Conservation (phyloP, 2,329 filamentous ascomycete genomes). For the Leptographium galeiforme region DNA sequence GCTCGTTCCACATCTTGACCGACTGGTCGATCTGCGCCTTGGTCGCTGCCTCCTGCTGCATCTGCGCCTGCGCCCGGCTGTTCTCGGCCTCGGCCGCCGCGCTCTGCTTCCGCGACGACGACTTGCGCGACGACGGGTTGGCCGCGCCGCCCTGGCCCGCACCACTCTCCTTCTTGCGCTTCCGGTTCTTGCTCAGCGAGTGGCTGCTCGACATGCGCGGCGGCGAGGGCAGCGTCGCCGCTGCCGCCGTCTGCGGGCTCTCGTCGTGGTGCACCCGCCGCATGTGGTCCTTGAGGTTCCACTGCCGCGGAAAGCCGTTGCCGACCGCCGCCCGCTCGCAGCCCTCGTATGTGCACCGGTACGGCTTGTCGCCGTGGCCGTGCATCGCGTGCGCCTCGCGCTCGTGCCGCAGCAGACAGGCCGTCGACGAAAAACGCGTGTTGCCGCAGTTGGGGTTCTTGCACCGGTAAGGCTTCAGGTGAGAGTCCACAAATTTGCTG, state of each 20-base stretch:
- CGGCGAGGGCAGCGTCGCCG: neutral
- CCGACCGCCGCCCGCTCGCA: conserved; percentile 73
- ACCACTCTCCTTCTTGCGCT: conserved; percentile 42
- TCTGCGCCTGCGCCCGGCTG: conserved; percentile 6
- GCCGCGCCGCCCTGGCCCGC: conserved; percentile 12
- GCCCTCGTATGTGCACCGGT: conserved; percentile 74
- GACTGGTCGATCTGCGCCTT: conserved; percentile 23
- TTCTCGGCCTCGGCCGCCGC: conserved; percentile 12
- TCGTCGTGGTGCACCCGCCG: conserved; percentile 72
- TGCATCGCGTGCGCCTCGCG: conserved; percentile 93
- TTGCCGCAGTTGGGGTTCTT: conserved; percentile 73
- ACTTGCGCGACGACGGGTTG: conserved; percentile 31
- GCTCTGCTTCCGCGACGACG: conserved; percentile 9
- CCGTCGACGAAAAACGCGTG: conserved; percentile 85
- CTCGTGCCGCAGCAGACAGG: conserved; percentile 87
- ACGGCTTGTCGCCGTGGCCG: conserved; percentile 84
- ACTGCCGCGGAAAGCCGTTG: conserved; percentile 85
- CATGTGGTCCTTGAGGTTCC: conserved; percentile 97
- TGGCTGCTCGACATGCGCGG: conserved; percentile 23
- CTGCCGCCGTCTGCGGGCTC: conserved; percentile 13
- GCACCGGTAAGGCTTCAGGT: conserved; percentile 93
- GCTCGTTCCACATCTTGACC: conserved; percentile 44
- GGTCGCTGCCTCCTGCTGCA: conserved; percentile 11
- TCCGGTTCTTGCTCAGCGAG: conserved; percentile 35
- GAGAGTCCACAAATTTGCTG: conserved; percentile 95